These are phyloP conservation scores for Sordariomycetes sp. DNA, from an alignment of 2,329 filamentous ascomycete genomes.

Conservation along the genomic window DNA sequence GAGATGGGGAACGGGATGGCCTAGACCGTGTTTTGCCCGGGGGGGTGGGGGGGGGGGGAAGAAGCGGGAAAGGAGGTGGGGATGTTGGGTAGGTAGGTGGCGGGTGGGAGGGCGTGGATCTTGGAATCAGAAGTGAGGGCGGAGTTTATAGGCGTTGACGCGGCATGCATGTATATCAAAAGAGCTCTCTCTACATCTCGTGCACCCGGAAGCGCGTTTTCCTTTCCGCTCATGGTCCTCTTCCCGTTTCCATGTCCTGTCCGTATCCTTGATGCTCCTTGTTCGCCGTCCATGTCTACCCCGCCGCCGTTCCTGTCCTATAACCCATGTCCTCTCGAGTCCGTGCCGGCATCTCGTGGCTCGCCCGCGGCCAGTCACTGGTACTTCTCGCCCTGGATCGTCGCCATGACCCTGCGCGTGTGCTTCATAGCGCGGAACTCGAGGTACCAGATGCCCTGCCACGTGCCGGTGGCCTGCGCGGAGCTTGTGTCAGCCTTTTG, in stretches of 20 bases:
- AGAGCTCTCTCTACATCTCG: neutral
- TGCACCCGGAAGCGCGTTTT: neutral
- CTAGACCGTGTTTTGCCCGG: neutral
- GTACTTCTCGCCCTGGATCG: conserved; percentile 74
- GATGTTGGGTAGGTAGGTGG: neutral
- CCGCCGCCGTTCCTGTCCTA: neutral
- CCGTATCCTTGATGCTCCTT: neutral
- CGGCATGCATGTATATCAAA: neutral
- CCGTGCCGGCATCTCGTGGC: neutral
- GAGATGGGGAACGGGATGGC: conserved; percentile 37
- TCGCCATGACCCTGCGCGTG: conserved; percentile 72
- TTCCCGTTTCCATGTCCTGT: neutral
- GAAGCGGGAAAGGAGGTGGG: neutral
- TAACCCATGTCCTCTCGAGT: neutral
- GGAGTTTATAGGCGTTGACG: neutral
- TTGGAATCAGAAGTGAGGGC: neutral
- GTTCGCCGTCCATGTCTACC: neutral
- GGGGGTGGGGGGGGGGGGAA: neutral
- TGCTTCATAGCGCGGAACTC: conserved; percentile 75
- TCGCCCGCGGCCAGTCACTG: neutral
- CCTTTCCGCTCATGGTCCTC: neutral
- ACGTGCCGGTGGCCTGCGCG: conserved; percentile 46
- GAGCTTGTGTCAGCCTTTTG: too few species aligned
- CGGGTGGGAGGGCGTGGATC: too few species aligned
- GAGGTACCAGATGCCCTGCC: conserved; percentile 89